Percentiles rank a stretch among this genome's conserved stretches.
Conservation (phyloP, 805 yeast genomes). For the Pichia eremophila region DNA sequence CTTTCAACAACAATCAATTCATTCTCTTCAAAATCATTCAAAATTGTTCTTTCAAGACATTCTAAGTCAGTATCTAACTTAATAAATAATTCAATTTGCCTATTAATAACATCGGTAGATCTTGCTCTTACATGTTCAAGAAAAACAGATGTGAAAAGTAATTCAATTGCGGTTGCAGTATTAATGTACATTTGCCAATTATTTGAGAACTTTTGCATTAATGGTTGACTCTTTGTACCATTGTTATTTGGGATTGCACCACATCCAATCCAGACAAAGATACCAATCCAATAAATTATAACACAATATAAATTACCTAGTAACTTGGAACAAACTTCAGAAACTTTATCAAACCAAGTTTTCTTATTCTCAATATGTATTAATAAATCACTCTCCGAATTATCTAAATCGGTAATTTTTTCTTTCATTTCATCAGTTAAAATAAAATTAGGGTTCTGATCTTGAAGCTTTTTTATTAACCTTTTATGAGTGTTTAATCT, state of each 20-base stretch:
- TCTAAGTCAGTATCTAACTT: conserved; percentile 26
- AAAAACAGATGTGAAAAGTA: conserved; percentile 28
- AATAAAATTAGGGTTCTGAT: neutral
- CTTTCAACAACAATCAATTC: conserved; percentile 23
- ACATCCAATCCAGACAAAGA: conserved; percentile 30
- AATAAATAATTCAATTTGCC: conserved; percentile 12
- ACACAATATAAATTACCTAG: conserved; percentile 27
- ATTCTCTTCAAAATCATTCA: conserved; percentile 14
- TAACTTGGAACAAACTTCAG: conserved; percentile 16
- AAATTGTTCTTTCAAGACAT: neutral
- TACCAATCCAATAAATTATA: conserved; percentile 30
- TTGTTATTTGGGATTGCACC: conserved; percentile 21
- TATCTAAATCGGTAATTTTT: neutral
- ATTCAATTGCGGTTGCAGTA: conserved; percentile 31
- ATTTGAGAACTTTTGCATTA: conserved; percentile 22
- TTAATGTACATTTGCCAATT: conserved; percentile 34
- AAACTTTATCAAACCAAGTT: conserved; percentile 27
- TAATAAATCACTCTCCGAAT: neutral
- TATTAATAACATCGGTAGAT: conserved; percentile 25
- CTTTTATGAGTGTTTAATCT: conserved; percentile 19
- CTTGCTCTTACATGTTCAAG: conserved; percentile 32
- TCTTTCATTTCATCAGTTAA: neutral
- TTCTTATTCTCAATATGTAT: conserved; percentile 14
- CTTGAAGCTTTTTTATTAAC: conserved; percentile 4
- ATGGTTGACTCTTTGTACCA: conserved; percentile 5